A percentile compares a stretch with the other conserved stretches of the same genome.
Conservation (phyloP, 2,329 filamentous ascomycete genomes). For the Alternaria tenuissima region DNA sequence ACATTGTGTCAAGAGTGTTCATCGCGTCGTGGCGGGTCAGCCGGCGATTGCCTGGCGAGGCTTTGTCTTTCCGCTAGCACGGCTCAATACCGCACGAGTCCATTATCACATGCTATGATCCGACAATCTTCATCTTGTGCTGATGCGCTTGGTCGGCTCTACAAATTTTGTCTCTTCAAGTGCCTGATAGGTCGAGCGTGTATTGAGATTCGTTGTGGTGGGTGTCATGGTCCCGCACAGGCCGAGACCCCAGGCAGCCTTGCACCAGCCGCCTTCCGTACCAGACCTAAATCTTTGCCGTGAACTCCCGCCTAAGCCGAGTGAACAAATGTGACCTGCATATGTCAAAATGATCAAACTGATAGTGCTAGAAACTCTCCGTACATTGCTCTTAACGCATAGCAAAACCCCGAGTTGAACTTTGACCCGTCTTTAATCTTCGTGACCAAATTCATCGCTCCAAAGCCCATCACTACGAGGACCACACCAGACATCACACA, state of each 20-base stretch:
- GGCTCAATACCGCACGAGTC: neutral
- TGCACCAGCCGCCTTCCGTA: neutral
- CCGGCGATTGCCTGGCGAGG: constrained; percentile 1
- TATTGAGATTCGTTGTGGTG: neutral
- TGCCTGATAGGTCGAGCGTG: too few species aligned
- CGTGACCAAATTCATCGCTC: neutral
- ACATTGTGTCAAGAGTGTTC: neutral
- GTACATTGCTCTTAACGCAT: neutral
- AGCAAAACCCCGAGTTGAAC: neutral
- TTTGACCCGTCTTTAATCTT: neutral
- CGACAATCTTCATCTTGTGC: neutral
- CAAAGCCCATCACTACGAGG: neutral
- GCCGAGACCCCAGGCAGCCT: neutral
- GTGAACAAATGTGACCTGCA: constrained; percentile 12
- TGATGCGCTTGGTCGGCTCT: neutral
- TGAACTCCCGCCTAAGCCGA: constrained; percentile 29
- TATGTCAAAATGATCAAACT: neutral
- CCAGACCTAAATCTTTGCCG: constrained; percentile 16
- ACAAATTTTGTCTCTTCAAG: neutral
- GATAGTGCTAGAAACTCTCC: neutral
- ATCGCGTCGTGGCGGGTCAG: neutral
- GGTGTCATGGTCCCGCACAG: neutral
- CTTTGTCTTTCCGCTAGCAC: neutral
- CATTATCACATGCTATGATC: neutral
- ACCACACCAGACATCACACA: neutral